Evolutionary conservation across 2,329 filamentous ascomycete species (phyloP).

Genomic region (Didymella arachidicola): DNA sequence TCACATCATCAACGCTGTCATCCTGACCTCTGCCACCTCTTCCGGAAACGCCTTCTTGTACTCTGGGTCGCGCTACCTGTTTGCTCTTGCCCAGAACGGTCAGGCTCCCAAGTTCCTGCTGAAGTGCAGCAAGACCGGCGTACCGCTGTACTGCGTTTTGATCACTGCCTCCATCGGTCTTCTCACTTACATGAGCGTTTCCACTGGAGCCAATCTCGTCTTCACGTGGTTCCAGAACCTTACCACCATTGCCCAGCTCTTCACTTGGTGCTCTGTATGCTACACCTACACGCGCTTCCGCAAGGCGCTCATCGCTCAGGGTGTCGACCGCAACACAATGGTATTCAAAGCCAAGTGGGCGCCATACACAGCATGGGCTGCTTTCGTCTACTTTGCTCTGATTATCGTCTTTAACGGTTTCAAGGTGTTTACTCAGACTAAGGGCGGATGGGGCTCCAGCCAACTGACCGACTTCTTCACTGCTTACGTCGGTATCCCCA

Average conservation of each 20-base stretch:
- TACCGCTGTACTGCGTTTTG: conserved; percentile 52
- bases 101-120: conserved; percentile 63
- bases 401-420: conserved; percentile 69
- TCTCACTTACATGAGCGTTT: conserved; percentile 60
- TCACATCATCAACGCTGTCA: conserved; percentile 77
- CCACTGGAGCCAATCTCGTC: conserved; percentile 54
- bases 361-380: conserved; percentile 65
- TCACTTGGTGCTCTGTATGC: conserved; percentile 63
- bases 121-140: conserved; percentile 56
- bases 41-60: conserved; percentile 72
- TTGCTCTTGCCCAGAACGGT: conserved; percentile 58
- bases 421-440: conserved; percentile 62
- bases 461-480: conserved; percentile 59
- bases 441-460: conserved; percentile 44
- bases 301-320: conserved; percentile 55
- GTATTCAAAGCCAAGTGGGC: conserved; percentile 59
- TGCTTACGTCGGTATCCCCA: conserved; percentile 56
- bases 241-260: conserved; percentile 64
- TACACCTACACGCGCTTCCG: conserved; percentile 67
- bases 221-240: conserved; percentile 78
- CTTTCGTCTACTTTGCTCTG: conserved; percentile 64
- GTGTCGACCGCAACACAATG: conserved; percentile 62
- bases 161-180: conserved; percentile 53
- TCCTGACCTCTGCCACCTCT: conserved; percentile 75
- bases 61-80: conserved; percentile 61